Evolutionary conservation across 164 flowering plant species (phyloP).

Genomic region (Piper longum): DNA sequence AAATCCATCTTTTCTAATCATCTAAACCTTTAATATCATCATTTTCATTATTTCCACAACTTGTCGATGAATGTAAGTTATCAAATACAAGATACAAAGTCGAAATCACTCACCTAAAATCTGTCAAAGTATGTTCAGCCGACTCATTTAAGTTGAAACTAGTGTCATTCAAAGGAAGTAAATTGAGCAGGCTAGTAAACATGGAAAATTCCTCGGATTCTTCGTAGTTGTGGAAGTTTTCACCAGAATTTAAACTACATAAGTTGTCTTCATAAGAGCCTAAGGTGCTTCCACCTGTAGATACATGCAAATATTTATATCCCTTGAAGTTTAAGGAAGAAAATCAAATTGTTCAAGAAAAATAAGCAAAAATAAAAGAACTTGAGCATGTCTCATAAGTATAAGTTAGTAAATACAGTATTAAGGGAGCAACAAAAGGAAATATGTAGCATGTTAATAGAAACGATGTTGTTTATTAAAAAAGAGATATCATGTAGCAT

Average conservation of each 20-base stretch:
- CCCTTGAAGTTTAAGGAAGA: too few relatives aligned
- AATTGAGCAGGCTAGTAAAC: conserved; percentile 65
- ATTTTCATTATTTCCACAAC: not conserved
- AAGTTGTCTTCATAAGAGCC: conserved; percentile 36
- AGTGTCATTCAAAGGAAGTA: conserved; percentile 55
- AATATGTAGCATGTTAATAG: too few relatives aligned
- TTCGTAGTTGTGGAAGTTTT: conserved; percentile 42
- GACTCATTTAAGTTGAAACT: conserved; percentile 31
- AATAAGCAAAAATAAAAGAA: too few relatives aligned
- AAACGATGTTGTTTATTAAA: too few relatives aligned
- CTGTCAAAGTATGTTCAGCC: conserved; percentile 27
- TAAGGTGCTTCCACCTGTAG: conserved; percentile 40
- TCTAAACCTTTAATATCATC: not conserved
- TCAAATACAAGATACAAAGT: not conserved
- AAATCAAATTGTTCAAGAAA: too few relatives aligned
- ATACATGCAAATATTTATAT: not conserved
- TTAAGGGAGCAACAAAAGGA: too few relatives aligned
- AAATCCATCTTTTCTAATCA: not conserved
- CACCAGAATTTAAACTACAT: conserved; percentile 28
- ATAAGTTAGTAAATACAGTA: too few relatives aligned
- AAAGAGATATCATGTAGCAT: too few relatives aligned
- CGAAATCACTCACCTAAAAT: conserved; percentile 29
- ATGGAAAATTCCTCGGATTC: conserved; percentile 64
- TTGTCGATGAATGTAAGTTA: not conserved
- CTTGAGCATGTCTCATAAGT: too few relatives aligned